These are phyloP conservation scores for Candida sakaeoensis DNA, from an alignment of 805 yeast genomes.

Conservation along the genomic window DNA sequence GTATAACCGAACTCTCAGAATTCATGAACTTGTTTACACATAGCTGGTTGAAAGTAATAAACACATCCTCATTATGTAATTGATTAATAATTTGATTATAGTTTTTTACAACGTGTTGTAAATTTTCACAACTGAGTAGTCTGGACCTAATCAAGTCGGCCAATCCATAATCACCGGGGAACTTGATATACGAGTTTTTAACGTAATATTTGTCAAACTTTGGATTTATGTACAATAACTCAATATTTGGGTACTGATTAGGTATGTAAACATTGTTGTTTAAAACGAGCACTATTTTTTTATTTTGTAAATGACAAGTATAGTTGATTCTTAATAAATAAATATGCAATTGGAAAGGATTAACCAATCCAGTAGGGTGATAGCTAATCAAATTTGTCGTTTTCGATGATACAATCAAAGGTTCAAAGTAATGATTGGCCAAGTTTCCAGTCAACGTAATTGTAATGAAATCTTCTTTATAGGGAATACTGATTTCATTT, in stretches of 20 bases:
- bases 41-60: conserved; percentile 6
- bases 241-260: conserved; percentile 9
- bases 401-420: conserved; percentile 9
- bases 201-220: conserved; percentile 6
- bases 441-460: conserved; percentile 10
- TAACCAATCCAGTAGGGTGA: conserved; percentile 11
- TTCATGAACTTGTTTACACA: not conserved
- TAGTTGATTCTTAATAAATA: conserved; percentile 10
- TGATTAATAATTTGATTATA: conserved; percentile 4
- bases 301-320: conserved; percentile 5
- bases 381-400: conserved; percentile 5
- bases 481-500: conserved; percentile 9
- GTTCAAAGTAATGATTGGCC: conserved; percentile 9
- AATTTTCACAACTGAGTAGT: not conserved
- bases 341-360: conserved; percentile 10
- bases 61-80: conserved; percentile 6
- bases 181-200: not conserved
- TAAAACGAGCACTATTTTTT: conserved; percentile 8
- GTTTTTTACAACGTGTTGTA: not conserved
- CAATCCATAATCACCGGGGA: conserved; percentile 11
- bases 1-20: not conserved
- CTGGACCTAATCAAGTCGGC: conserved; percentile 6
- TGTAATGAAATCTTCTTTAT: conserved; percentile 4
- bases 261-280: conserved; percentile 6
- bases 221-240: conserved; percentile 7